Percentiles rank a stretch among this genome's conserved stretches.
Evolutionary conservation across 345 rosid species (phyloP).

Genomic region (Salix caprea): DNA sequence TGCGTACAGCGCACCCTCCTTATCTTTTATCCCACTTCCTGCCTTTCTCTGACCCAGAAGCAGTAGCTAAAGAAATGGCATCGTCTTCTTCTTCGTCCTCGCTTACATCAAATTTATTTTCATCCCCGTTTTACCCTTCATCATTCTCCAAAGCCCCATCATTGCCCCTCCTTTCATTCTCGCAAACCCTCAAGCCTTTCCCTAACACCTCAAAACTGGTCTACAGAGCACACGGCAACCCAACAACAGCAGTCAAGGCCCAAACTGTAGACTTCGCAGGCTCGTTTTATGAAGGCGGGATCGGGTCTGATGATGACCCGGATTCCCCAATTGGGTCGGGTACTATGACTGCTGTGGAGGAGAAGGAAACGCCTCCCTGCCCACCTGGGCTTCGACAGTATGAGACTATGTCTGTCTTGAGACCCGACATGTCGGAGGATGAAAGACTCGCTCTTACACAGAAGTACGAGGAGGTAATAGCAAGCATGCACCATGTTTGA

Average conservation of each 20-base stretch:
- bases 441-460: constrained; percentile 79
- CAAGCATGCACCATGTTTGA: not conserved
- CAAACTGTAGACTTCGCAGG: constrained; percentile 74
- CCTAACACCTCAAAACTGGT: constrained; percentile 25
- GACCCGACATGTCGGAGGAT: constrained; percentile 98
- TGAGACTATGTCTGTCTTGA: constrained; percentile 79
- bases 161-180: constrained; percentile 39
- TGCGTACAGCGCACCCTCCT: constrained; percentile 13
- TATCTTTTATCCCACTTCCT: constrained; percentile 25
- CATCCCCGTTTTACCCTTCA: constrained; percentile 33
- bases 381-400: constrained; percentile 90
- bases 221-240: constrained; percentile 13
- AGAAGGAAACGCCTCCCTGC: constrained; percentile 74
- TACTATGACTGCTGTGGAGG: constrained; percentile 40
- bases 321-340: constrained; percentile 41
- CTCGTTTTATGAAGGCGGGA: constrained; percentile 63
- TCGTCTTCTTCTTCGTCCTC: constrained; percentile 49
- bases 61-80: constrained; percentile 39
- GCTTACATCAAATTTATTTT: constrained; percentile 23
- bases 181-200: constrained; percentile 38
- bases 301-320: constrained; percentile 70
- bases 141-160: constrained; percentile 29
- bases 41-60: not conserved
- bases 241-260: constrained; percentile 33
- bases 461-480: constrained; percentile 93